Base-by-base conservation (phyloP, 345 rosid genomes). In the Pseudoturritis turrita region DNA sequence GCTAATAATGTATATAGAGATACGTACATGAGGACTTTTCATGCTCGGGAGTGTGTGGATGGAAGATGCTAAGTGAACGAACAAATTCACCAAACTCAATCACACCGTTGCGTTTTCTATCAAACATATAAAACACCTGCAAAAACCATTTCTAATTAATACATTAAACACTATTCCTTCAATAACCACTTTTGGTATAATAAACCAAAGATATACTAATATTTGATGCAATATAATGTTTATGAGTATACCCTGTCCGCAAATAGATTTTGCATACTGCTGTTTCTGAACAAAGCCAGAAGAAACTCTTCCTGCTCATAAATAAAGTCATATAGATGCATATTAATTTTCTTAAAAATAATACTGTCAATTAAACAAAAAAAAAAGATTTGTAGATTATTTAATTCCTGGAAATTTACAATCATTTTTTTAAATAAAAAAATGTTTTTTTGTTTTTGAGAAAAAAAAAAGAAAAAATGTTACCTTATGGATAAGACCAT, bases 51-150 rank as follows among this genome's bases (percentile, higher is more conserved):
- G 94, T 90, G 63, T 80, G 45, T 17, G 90, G 95, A 68, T 88
- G 97, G 81, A 90, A 90, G 52, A 84, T 45, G 68, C 86, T 84
- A 13, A 90, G 77, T 31, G 97, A 79, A 64, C 73, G 82, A 60
- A 88, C 86, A 66, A 90, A 88, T 81, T 90, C 97, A 50, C 72
- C 86, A 46, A 91, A 88, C 37, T 85, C 95, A 26, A 85, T 79
- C 57, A 80, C 81, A 40, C 89, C 92, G 57, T 88, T 85, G 7
- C 75, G 62, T 65, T 88, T 88, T 65, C 65, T 70, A 68, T 90
- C 95, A 65, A 88, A 87, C 80, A 90, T 68, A 45, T 81, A 74
- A 78, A 90, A 90, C 5, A 90, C 70, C 94, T 84, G 50, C 72
- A 66, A 3, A 5, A 19, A 11, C 11, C 19, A 37, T 65, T 45